phyloP scores from a whole-genome alignment of 192 early-diverging fungal species.

The Backusella luteola region DNA sequence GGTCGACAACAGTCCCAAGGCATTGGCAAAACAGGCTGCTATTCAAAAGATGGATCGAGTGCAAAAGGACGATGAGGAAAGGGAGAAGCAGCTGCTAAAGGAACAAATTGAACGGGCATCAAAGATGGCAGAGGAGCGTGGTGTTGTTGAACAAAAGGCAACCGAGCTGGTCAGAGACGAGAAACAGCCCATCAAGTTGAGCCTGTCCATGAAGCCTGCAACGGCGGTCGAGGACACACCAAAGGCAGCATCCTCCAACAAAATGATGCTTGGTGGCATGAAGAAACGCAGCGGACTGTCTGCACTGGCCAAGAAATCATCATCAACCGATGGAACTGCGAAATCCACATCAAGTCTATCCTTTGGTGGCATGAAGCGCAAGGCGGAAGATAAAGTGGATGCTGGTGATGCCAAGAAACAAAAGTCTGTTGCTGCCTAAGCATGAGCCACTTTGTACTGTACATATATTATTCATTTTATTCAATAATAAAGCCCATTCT shows the following conservation, averaged over 20 bases:
- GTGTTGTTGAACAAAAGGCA: conserved; percentile 19
- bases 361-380: neutral
- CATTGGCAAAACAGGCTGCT: conserved; percentile 79
- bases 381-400: neutral
- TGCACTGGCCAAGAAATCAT: conserved; percentile 24
- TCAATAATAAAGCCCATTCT: neutral
- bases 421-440: neutral
- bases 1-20: conserved; percentile 90
- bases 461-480: neutral
- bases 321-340: neutral
- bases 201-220: conserved; percentile 51
- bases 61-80: conserved; percentile 85
- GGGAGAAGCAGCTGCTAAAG: conserved; percentile 70
- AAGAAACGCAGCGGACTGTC: conserved; percentile 30
- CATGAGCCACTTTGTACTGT: neutral
- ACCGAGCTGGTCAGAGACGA: conserved; percentile 67
- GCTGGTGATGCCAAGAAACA: neutral
- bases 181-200: conserved; percentile 71
- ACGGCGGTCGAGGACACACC: conserved; percentile 14
- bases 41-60: conserved; percentile 76
- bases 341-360: neutral
- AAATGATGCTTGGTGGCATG: conserved; percentile 25
- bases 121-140: conserved; percentile 38
- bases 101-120: conserved; percentile 84
- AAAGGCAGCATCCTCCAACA: conserved; percentile 24